These are phyloP conservation scores for Ceratocystis huliohia DNA, from an alignment of 2,329 filamentous ascomycete species.

Conservation along the genomic window DNA sequence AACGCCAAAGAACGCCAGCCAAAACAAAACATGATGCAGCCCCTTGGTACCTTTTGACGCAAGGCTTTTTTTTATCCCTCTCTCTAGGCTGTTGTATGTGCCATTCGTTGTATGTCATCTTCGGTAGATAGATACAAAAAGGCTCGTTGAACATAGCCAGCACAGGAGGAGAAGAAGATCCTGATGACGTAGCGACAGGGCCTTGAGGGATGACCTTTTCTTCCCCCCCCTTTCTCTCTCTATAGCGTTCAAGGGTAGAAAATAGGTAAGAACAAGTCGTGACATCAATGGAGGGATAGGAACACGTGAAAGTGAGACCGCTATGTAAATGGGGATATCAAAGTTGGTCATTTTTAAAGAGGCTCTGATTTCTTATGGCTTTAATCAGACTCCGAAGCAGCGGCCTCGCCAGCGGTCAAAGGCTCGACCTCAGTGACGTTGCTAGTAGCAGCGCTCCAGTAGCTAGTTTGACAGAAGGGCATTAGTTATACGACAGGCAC, in stretches of 20 bases:
- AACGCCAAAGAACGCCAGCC: conserved; percentile 18
- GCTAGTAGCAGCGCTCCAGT: conserved; percentile 48
- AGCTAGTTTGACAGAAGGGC: conserved; percentile 30
- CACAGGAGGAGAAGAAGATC: too few relatives aligned
- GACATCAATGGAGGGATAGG: conserved; percentile 6
- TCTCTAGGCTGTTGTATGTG: not conserved
- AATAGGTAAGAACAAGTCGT: not conserved
- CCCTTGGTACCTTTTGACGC: not conserved
- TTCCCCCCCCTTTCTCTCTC: too few relatives aligned
- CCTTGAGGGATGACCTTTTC: not conserved
- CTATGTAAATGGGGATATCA: not conserved
- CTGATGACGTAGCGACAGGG: too few relatives aligned
- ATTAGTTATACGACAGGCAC: not conserved
- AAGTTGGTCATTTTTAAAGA: not conserved
- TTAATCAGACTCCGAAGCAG: conserved; percentile 14
- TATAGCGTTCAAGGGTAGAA: not conserved
- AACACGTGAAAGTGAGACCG: conserved; percentile 4
- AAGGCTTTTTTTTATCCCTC: conserved; percentile 10
- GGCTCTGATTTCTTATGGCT: not conserved
- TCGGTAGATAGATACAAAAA: too few relatives aligned
- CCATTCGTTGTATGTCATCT: too few relatives aligned
- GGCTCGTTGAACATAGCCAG: too few relatives aligned
- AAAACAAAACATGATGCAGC: conserved; percentile 17
- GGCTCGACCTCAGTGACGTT: conserved; percentile 45
- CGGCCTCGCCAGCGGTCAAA: conserved; percentile 7